Base-by-base conservation (phyloP, 1,284 basidiomycete species). In the Wolfiporia cocos region DNA sequence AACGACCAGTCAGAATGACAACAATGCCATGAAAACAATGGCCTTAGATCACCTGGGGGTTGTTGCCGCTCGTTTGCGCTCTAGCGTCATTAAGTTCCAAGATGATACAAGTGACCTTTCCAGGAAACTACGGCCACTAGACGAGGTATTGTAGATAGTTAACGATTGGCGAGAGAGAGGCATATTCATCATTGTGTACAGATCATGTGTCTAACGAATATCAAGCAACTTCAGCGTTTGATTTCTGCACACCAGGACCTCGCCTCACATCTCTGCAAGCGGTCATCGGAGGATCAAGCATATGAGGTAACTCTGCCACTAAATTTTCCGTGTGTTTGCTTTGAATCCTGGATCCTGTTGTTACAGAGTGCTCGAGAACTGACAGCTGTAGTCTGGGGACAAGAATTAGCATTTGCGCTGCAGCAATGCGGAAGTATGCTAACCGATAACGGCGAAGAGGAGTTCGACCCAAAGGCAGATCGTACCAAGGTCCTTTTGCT, bases 1-100 rank as follows among this genome's bases (percentile, higher is more conserved):
- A 56, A 76, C 73, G 5, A 71, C 72, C 4, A 64, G 58, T 20
- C 70, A 75, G 36, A 68, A 68, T 19, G 92, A 95, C 53, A 80
- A 73, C 36, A 91, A 86, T 52, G 87, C 88, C 0, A 80, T 85
- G 0, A 93, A 92, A 61, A 81, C 79, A 0, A 79, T 97, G 46
- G 91, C 93, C 0, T 70, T 98, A 19, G 95, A 99, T 59, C 91
- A 97, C 62, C 71, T 98, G 0, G 94, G 94, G 5, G 72, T 86
- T n/a, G 89, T 98, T 42, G 93, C 87, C 15, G 86, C 92, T 1
- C 78, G 80, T 33, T 71, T 98, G 30, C 76, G 89, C 19, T 69
- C 74, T 0, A 78, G 75, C 19, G 61, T 64, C 35, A 56, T 84
- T 33, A 84, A 76, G 48, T 71, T 76, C 34, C 47, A 50, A 35